These are phyloP conservation scores for Leucocoprinus birnbaumii DNA, from an alignment of 768 basidiomycete species.

Conservation along the genomic window DNA sequence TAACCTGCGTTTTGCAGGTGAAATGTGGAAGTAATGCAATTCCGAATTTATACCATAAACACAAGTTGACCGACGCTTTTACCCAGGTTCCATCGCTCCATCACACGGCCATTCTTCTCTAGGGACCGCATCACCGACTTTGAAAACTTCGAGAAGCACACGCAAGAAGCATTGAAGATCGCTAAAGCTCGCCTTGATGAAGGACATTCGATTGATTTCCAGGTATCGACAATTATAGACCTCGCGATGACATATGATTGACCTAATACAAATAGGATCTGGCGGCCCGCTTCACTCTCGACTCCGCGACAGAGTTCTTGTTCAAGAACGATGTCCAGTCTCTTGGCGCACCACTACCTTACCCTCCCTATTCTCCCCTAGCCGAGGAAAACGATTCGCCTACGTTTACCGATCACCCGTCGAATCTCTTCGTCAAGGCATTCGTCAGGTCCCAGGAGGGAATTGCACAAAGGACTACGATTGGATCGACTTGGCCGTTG, in stretches of 20 bases:
- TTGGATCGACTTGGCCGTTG: conserved; percentile 39
- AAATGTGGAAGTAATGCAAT: conserved; percentile 61
- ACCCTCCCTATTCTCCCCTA: conserved; percentile 28
- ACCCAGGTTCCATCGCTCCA: conserved; percentile 54
- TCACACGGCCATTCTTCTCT: conserved; percentile 70
- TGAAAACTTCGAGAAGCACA: conserved; percentile 55
- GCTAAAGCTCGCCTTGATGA: conserved; percentile 39
- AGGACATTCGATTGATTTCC: conserved; percentile 57
- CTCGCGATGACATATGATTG: background rate
- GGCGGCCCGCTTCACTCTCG: conserved; percentile 53
- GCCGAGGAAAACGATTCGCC: conserved; percentile 5
- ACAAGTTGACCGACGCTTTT: background rate
- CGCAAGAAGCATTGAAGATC: conserved; percentile 39
- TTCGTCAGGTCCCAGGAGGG: conserved; percentile 41
- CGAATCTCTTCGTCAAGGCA: conserved; percentile 39
- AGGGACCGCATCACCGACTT: conserved; percentile 58
- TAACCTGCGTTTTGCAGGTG: conserved; percentile 34
- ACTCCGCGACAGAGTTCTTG: conserved; percentile 61
- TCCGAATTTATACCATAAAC: background rate
- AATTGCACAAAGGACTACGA: background rate
- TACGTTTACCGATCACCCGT: conserved; percentile 14
- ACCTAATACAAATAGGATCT: conserved; percentile 29
- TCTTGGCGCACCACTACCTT: conserved; percentile 46
- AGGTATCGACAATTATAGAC: conserved; percentile 29
- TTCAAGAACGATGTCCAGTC: conserved; percentile 52